Evolutionary conservation across 2,329 filamentous ascomycete genomes (phyloP).

Genomic region (Macrophomina phaseolina): DNA sequence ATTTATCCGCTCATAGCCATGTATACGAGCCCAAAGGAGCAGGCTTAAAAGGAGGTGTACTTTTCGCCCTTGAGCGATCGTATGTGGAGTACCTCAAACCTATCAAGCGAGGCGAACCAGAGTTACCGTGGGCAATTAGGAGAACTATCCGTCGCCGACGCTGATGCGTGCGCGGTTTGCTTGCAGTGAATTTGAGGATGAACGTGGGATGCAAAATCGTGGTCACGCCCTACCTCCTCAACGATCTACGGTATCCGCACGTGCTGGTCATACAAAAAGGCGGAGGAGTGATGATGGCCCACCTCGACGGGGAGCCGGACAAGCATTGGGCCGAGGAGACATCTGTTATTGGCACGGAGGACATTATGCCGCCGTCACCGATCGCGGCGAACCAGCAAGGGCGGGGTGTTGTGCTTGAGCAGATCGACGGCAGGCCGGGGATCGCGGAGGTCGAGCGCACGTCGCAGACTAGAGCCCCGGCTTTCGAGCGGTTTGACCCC

Average conservation of each 20-base stretch:
- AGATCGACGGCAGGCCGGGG: neutral
- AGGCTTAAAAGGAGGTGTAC: neutral
- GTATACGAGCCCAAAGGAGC: neutral
- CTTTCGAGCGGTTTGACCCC: constrained; percentile 2
- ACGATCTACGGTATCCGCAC: neutral
- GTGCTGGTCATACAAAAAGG: neutral
- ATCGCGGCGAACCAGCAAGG: neutral
- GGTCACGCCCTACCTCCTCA: neutral
- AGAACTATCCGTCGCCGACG: neutral
- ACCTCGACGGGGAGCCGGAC: neutral
- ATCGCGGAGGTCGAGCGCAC: neutral
- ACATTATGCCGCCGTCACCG: neutral
- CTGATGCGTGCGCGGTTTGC: neutral
- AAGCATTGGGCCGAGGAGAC: neutral
- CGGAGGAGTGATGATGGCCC: constrained; percentile 13
- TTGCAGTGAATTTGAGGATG: neutral
- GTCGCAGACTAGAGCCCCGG: neutral
- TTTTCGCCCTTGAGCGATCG: neutral
- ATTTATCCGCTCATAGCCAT: neutral
- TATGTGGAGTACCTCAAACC: no score
- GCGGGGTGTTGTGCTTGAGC: neutral
- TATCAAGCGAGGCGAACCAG: neutral
- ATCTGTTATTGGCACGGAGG: neutral
- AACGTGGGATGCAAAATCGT: neutral
- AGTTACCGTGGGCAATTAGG: neutral